Evolutionary conservation across 129 eudicot genomes (phyloP).

Genomic region (Escallonia rubra): DNA sequence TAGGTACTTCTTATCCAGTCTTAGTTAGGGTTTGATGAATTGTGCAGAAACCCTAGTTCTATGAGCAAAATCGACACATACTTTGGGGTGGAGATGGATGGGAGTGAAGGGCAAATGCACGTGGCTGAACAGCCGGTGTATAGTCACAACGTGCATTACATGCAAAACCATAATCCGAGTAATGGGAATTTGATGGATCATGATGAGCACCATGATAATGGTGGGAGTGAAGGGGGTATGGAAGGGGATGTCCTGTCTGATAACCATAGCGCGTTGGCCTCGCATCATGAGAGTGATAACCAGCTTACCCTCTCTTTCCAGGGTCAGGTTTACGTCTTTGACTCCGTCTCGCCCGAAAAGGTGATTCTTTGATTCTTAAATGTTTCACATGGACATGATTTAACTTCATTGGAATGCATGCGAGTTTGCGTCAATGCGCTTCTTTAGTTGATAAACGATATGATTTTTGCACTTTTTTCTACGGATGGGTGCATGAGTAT

Average conservation of each 20-base stretch:
- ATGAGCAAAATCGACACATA: too few species aligned
- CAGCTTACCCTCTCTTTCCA: constrained; percentile 66
- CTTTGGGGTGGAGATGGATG: too few species aligned
- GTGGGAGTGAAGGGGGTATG: constrained; percentile 17
- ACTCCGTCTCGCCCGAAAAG: constrained; percentile 58
- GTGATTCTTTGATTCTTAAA: constrained; percentile 16
- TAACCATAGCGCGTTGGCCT: constrained; percentile 23
- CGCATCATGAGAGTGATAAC: constrained; percentile 23
- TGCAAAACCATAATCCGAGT: constrained; percentile 34
- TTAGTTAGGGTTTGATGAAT: too few species aligned
- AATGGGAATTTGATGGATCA: constrained; percentile 32
- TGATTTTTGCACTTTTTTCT: not conserved
- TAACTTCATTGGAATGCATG: not conserved
- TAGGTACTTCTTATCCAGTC: too few species aligned
- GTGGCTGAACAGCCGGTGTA: not conserved
- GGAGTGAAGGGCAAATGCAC: too few species aligned
- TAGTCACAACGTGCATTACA: constrained; percentile 25
- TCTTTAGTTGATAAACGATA: not conserved
- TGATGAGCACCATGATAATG: constrained; percentile 29
- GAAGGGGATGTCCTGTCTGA: constrained; percentile 40
- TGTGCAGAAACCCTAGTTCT: too few species aligned
- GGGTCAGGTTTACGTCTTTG: constrained; percentile 67
- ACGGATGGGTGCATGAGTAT: too few species aligned
- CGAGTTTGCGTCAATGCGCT: not conserved
- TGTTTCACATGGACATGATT: not conserved